Conservation (phyloP, 2,329 filamentous ascomycete genomes). For the Ophiocordyceps polyrhachis-furcata region DNA sequence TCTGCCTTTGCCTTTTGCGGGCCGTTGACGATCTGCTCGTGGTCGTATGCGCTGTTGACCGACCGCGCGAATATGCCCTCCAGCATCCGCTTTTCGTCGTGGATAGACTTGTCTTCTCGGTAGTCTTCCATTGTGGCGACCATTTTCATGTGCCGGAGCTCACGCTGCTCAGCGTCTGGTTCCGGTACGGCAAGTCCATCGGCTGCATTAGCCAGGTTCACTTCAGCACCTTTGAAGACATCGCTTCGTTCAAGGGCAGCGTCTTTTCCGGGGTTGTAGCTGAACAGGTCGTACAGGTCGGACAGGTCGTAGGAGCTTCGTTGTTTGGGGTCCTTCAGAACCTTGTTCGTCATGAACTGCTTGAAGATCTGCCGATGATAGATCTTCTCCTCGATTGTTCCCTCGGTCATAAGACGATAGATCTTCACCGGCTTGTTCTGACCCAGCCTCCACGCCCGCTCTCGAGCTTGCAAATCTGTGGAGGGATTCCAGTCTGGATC, state of each 20-base stretch:
- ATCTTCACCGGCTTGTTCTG: conserved; percentile 93
- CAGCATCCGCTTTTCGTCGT: conserved; percentile 61
- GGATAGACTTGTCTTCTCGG: conserved; percentile 29
- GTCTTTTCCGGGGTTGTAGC: conserved; percentile 33
- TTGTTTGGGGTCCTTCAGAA: conserved; percentile 85
- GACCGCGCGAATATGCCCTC: conserved; percentile 75
- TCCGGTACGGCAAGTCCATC: background rate
- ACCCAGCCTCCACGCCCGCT: conserved; percentile 86
- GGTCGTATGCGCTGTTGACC: conserved; percentile 81
- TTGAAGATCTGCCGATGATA: conserved; percentile 98
- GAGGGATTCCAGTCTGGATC: conserved; percentile 99
- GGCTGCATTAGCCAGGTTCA: conserved; percentile 18
- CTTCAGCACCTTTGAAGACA: conserved; percentile 75
- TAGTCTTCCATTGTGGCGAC: conserved; percentile 49
- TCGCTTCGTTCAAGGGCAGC: conserved; percentile 58
- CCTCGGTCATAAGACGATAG: conserved; percentile 93
- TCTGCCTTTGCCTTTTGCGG: conserved; percentile 56
- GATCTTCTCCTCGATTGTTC: conserved; percentile 98
- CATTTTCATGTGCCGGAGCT: conserved; percentile 35
- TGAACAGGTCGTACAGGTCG: conserved; percentile 85
- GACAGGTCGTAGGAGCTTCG: conserved; percentile 77
- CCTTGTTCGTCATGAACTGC: conserved; percentile 92
- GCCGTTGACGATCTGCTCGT: conserved; percentile 76
- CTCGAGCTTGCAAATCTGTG: conserved; percentile 84
- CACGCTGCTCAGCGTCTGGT: conserved; percentile 15